Evolutionary conservation across 495 filamentous ascomycete species (phyloP).

Genomic region (Xylaria telfairii): DNA sequence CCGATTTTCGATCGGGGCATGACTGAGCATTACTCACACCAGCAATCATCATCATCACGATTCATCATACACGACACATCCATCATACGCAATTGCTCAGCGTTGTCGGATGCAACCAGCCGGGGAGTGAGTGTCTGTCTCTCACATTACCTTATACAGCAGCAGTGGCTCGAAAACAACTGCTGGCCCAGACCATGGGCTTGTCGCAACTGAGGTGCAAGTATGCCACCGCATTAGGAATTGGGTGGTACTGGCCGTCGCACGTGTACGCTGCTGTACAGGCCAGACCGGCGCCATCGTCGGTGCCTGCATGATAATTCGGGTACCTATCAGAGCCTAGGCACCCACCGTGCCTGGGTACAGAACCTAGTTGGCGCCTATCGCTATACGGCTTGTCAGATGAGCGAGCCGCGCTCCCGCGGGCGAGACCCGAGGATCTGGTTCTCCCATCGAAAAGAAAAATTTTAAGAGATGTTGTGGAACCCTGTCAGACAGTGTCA

Average conservation of each 20-base stretch:
- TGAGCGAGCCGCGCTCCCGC: conserved; percentile 15
- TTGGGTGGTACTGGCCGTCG: neutral
- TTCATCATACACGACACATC: neutral
- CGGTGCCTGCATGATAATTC: conserved; percentile 15
- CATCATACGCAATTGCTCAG: conserved; percentile 8
- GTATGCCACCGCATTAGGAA: neutral
- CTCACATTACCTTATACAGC: no score
- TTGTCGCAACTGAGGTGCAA: neutral
- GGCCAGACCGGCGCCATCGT: conserved; percentile 10
- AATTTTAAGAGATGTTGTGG: conserved; percentile 11
- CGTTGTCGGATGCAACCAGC: neutral
- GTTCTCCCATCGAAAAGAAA: conserved; percentile 17
- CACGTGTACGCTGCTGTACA: neutral
- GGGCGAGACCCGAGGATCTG: conserved; percentile 25
- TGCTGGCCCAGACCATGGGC: neutral
- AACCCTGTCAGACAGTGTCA: conserved; percentile 14
- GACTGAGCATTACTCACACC: conserved; percentile 7
- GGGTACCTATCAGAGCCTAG: conserved; percentile 5
- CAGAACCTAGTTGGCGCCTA: neutral
- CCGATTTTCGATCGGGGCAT: neutral
- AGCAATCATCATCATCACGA: conserved; percentile 7
- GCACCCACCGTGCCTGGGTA: no score
- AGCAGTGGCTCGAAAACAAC: neutral
- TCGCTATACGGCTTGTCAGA: conserved; percentile 17
- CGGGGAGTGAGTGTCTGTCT: no score